Percentiles rank a stretch among this genome's conserved stretches.
phyloP scores from a whole-genome alignment of 2,329 filamentous ascomycete species.

The Rutstroemia sp. region DNA sequence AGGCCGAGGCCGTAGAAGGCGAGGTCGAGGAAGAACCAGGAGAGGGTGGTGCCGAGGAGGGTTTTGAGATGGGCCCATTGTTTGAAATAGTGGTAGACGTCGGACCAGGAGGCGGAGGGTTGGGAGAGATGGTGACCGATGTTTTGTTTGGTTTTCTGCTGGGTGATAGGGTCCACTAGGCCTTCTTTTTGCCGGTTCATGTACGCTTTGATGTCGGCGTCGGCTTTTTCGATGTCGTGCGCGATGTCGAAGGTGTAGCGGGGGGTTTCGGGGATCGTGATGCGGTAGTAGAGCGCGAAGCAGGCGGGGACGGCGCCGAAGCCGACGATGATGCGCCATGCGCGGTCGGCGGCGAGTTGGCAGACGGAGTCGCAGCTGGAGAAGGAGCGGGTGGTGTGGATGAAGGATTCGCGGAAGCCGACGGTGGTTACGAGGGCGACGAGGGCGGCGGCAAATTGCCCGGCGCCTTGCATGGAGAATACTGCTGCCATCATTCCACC shows the following conservation, averaged over 20 bases:
- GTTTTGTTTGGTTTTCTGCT: slow-evolving; percentile 45
- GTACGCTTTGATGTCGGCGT: slow-evolving; percentile 61
- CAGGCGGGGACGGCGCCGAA: slow-evolving; percentile 72
- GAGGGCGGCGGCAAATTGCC: slow-evolving; percentile 66
- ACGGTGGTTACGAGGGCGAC: slow-evolving; percentile 62
- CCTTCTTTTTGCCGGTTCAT: slow-evolving; percentile 41
- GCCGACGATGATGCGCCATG: slow-evolving; percentile 76
- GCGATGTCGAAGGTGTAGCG: slow-evolving; percentile 77
- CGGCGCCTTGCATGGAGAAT: slow-evolving; percentile 79
- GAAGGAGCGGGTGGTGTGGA: slow-evolving; percentile 35
- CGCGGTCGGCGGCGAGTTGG: slow-evolving; percentile 64
- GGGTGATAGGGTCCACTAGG: slow-evolving; percentile 40
- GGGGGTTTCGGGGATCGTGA: slow-evolving; percentile 80
- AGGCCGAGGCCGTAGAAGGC: slow-evolving; percentile 65
- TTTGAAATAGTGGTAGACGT: slow-evolving; percentile 60
- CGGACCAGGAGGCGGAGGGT: slow-evolving; percentile 62
- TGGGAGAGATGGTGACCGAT: slow-evolving; percentile 48
- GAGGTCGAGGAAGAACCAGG: slow-evolving; percentile 74
- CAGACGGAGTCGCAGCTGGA: slow-evolving; percentile 54
- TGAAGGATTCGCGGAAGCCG: slow-evolving; percentile 50
- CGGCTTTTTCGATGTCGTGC: slow-evolving; percentile 67
- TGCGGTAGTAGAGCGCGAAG: slow-evolving; percentile 75
- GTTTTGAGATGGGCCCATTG: slow-evolving; percentile 64
- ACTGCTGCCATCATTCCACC: slow-evolving; percentile 79
- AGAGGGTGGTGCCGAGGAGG: slow-evolving; percentile 67